Evolutionary conservation across 345 rosid genomes (phyloP).

Genomic region (Citropsis articulata): DNA sequence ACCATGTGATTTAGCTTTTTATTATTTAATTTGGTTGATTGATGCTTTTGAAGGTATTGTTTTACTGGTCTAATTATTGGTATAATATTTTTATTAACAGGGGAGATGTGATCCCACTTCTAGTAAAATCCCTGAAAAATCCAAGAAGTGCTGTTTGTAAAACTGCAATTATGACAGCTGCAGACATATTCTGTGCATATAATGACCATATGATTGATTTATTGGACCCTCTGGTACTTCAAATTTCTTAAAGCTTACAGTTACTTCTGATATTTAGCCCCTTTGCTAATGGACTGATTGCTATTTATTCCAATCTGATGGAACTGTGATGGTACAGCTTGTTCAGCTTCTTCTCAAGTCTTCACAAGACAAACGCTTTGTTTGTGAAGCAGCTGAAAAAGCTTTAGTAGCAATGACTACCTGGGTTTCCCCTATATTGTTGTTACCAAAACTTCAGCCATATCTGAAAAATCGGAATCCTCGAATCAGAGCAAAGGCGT

Average conservation of each 20-base stretch:
- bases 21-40: background rate
- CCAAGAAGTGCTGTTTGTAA: slow-evolving; percentile 98
- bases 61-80: slow-evolving; percentile 8
- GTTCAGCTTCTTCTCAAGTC: slow-evolving; percentile 91
- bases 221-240: slow-evolving; percentile 73
- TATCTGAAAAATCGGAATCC: slow-evolving; percentile 82
- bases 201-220: slow-evolving; percentile 62
- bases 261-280: background rate
- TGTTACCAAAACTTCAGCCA: slow-evolving; percentile 80
- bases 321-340: slow-evolving; percentile 50
- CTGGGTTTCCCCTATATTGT: slow-evolving; percentile 53
- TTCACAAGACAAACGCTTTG: slow-evolving; percentile 93
- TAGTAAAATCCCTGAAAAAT: slow-evolving; percentile 89
- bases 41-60: background rate
- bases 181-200: slow-evolving; percentile 77
- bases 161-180: slow-evolving; percentile 90
- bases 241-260: background rate
- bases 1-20: background rate
- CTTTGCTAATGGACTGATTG: slow-evolving; percentile 4
- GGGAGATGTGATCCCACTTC: slow-evolving; percentile 60
- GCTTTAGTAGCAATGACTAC: slow-evolving; percentile 78
- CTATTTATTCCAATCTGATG: slow-evolving; percentile 3
- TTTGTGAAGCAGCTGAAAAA: slow-evolving; percentile 94
- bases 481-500: slow-evolving; percentile 89
- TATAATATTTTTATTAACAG: slow-evolving; percentile 37